Conservation (phyloP, 106 monocot genomes). For the Dendrobium officinale region DNA sequence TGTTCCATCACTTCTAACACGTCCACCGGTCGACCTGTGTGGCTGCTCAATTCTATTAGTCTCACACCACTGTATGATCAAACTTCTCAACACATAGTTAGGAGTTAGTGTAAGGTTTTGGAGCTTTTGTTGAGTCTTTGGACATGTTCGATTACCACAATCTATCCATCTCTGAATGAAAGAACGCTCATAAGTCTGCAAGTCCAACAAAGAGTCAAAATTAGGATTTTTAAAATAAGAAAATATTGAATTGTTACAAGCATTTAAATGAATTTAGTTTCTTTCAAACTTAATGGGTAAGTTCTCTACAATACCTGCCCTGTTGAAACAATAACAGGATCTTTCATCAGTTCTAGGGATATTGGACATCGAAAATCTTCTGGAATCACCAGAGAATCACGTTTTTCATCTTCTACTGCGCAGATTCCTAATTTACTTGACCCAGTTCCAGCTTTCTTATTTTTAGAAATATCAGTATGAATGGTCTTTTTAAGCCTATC, state of each 20-base stretch:
- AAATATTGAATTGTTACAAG: background rate
- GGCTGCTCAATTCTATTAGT: constrained; percentile 39
- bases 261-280: background rate
- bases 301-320: constrained; percentile 42
- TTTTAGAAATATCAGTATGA: constrained; percentile 5
- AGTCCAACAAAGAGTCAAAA: background rate
- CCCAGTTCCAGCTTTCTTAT: constrained; percentile 6
- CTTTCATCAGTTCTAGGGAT: constrained; percentile 69
- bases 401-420: constrained; percentile 35
- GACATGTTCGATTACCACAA: constrained; percentile 51
- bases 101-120: constrained; percentile 64
- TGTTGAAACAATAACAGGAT: constrained; percentile 77
- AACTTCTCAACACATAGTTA: constrained; percentile 58
- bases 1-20: constrained; percentile 34
- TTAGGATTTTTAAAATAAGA: background rate
- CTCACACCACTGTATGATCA: constrained; percentile 76
- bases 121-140: constrained; percentile 74
- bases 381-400: constrained; percentile 38
- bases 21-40: constrained; percentile 19
- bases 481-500: constrained; percentile 13
- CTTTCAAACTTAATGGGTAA: background rate
- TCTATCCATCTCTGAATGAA: constrained; percentile 74
- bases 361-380: constrained; percentile 69
- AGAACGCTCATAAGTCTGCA: constrained; percentile 66
- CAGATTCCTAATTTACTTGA: constrained; percentile 8